These are phyloP conservation scores for Truncatella angustata DNA, from an alignment of 2,329 filamentous ascomycete genomes.

Conservation along the genomic window DNA sequence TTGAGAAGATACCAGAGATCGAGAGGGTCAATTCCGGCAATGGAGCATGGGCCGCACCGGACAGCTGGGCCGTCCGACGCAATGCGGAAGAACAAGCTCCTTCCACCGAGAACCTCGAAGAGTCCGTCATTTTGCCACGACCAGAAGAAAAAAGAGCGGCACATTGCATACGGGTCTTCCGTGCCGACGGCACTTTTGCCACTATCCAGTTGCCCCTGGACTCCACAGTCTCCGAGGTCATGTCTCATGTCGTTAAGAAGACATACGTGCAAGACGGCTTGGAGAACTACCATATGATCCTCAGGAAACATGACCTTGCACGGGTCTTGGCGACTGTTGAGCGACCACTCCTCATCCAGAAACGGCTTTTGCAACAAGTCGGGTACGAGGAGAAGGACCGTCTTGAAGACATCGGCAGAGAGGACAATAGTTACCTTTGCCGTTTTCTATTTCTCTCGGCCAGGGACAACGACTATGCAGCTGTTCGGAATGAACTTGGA, in stretches of 20 bases:
- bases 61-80: conserved; percentile 91
- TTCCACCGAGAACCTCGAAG: conserved; percentile 62
- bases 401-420: conserved; percentile 89
- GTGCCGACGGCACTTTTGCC: conserved; percentile 89
- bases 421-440: conserved; percentile 96
- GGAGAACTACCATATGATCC: conserved; percentile 92
- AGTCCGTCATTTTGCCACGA: conserved; percentile 63
- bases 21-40: conserved; percentile 29
- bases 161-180: conserved; percentile 94
- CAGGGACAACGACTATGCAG: conserved; percentile 77
- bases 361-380: conserved; percentile 83
- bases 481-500: conserved; percentile 74
- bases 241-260: conserved; percentile 90
- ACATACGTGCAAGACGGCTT: conserved; percentile 87
- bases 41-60: conserved; percentile 85
- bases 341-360: conserved; percentile 86
- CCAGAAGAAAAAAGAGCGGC: conserved; percentile 72
- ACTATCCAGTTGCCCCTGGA: conserved; percentile 84
- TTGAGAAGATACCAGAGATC: conserved; percentile 21
- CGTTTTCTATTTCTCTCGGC: conserved; percentile 93
- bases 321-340: conserved; percentile 77
- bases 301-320: conserved; percentile 88
- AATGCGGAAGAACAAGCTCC: conserved; percentile 63
- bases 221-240: conserved; percentile 81
- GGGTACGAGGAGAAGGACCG: conserved; percentile 83